Evolutionary conservation across 106 monocot genomes (phyloP).

Genomic region (Acorus gramineus): DNA sequence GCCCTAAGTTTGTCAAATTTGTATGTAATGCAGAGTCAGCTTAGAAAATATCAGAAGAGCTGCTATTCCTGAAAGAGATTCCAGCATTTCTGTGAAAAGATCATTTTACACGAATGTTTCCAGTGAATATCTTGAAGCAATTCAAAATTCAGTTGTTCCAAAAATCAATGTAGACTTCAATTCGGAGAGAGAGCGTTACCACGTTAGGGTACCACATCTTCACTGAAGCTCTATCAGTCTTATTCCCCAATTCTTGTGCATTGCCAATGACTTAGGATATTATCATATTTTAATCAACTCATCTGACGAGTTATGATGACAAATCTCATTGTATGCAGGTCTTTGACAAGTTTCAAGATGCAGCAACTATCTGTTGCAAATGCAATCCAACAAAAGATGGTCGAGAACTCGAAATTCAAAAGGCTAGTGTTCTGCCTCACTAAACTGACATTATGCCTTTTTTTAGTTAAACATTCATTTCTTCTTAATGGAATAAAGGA

Average conservation of each 20-base stretch:
- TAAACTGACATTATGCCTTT: neutral
- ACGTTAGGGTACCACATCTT: slow-evolving; percentile 33
- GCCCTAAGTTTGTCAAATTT: no score
- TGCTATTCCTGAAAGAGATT: slow-evolving; percentile 14
- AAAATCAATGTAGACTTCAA: slow-evolving; percentile 31
- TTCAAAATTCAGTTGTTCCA: slow-evolving; percentile 11
- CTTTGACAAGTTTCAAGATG: slow-evolving; percentile 29
- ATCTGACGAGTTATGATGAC: neutral
- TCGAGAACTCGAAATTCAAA: slow-evolving; percentile 24
- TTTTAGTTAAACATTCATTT: no score
- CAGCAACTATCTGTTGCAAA: slow-evolving; percentile 39
- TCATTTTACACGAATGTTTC: slow-evolving; percentile 38
- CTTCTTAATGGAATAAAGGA: no score
- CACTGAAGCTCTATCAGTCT: neutral
- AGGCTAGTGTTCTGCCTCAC: slow-evolving; percentile 12
- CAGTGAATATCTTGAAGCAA: slow-evolving; percentile 17
- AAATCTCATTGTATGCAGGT: slow-evolving; percentile 14
- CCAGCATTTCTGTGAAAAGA: slow-evolving; percentile 18
- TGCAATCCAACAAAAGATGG: slow-evolving; percentile 17
- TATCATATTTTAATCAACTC: no score
- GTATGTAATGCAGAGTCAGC: neutral
- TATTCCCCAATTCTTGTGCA: no score
- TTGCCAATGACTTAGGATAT: no score
- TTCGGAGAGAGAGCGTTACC: slow-evolving; percentile 32
- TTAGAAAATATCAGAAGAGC: slow-evolving; percentile 28